These are phyloP conservation scores for Metschnikowia continentalis DNA, from an alignment of 805 yeast genomes.

Conservation along the genomic window DNA sequence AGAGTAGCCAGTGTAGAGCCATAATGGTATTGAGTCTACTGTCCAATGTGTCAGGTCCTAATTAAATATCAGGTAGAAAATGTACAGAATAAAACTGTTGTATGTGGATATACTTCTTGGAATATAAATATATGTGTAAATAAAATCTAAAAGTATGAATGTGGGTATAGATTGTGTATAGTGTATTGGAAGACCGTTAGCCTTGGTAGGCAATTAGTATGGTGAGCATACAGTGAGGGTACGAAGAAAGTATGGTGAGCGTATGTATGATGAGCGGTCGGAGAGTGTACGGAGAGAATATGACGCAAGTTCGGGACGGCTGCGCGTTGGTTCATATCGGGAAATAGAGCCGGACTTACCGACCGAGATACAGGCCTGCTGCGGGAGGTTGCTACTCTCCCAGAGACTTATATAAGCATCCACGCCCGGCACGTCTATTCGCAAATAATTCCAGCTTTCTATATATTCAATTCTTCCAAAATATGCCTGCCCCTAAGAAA, in stretches of 20 bases:
- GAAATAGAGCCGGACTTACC: constrained; percentile 1
- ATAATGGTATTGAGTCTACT: too few species aligned
- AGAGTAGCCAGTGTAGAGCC: too few species aligned
- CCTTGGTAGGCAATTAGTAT: too few species aligned
- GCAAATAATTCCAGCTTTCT: neutral
- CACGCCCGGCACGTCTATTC: neutral
- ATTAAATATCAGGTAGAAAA: too few species aligned
- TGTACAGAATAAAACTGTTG: too few species aligned
- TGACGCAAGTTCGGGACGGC: constrained; percentile 1
- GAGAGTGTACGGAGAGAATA: neutral
- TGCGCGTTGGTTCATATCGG: neutral
- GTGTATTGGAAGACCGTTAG: neutral
- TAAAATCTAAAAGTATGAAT: neutral
- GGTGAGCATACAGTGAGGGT: too few species aligned
- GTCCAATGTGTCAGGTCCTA: too few species aligned
- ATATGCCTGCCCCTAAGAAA: constrained; percentile 14
- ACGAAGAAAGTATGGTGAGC: too few species aligned
- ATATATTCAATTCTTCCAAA: neutral
- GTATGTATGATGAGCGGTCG: neutral
- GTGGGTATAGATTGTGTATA: neutral
- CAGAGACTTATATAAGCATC: neutral
- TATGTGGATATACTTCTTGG: too few species aligned
- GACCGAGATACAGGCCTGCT: constrained; percentile 5
- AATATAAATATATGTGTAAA: too few species aligned
- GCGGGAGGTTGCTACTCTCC: constrained; percentile 5